Evolutionary conservation across 768 basidiomycete species (phyloP).

Genomic region (Boletus insuetus): DNA sequence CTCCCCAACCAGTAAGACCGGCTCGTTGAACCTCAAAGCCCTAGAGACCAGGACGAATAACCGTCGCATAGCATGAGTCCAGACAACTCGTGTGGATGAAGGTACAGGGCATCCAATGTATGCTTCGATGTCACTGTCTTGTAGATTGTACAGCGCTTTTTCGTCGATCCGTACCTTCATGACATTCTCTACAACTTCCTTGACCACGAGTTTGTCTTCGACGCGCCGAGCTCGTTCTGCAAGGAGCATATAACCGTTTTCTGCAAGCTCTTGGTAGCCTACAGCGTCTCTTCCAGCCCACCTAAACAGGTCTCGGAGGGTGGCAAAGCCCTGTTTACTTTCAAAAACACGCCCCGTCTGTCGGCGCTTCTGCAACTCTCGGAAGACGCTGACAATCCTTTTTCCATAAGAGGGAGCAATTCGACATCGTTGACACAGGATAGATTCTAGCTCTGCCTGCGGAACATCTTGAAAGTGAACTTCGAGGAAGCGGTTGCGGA

Average conservation of each 20-base stretch:
- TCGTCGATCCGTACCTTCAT: slow-evolving; percentile 89
- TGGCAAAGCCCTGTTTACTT: slow-evolving; percentile 95
- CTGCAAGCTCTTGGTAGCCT: slow-evolving; percentile 88
- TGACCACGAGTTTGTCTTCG: slow-evolving; percentile 87
- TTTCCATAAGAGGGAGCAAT: slow-evolving; percentile 94
- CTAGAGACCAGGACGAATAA: slow-evolving; percentile 80
- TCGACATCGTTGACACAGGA: slow-evolving; percentile 86
- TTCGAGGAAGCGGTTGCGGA: slow-evolving; percentile 96
- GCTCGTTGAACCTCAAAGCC: slow-evolving; percentile 90
- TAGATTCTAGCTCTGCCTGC: slow-evolving; percentile 87
- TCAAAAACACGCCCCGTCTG: slow-evolving; percentile 93
- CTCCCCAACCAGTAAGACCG: slow-evolving; percentile 93
- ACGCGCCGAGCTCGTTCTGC: slow-evolving; percentile 83
- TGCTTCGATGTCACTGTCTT: slow-evolving; percentile 39
- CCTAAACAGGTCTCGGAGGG: slow-evolving; percentile 93
- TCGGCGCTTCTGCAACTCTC: slow-evolving; percentile 87
- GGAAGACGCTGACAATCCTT: slow-evolving; percentile 88
- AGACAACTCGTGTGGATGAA: slow-evolving; percentile 57
- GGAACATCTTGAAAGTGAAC: slow-evolving; percentile 98
- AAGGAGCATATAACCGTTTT: slow-evolving; percentile 96
- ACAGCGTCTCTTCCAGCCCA: slow-evolving; percentile 93
- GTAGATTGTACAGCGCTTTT: slow-evolving; percentile 59
- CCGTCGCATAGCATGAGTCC: slow-evolving; percentile 93
- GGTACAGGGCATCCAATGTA: slow-evolving; percentile 58
- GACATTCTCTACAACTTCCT: slow-evolving; percentile 85